Evolutionary conservation across 192 early-diverging fungal species (phyloP), one percentile per base, ranked within the genome.

Genomic region (Backusella morwellensis): DNA sequence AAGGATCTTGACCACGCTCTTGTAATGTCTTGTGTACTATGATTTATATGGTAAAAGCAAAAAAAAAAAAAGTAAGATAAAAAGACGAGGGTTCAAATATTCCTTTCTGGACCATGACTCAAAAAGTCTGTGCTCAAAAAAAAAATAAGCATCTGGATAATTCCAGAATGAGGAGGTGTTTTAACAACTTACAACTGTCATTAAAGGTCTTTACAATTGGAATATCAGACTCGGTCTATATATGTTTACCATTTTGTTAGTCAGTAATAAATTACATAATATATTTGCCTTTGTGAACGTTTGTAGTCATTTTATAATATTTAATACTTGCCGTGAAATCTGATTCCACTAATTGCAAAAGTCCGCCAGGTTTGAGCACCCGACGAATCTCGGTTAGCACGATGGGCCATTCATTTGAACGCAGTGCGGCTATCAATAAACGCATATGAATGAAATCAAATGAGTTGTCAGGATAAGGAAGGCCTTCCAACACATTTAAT

Each of bases 371-470:
- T 77, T 82, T 82, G 9, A 79, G 41, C 4, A 79, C 72, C 34
- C 81, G 74, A 68, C 36, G 40, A 47, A 76, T 73, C 35, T 82
- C 81, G 8, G 72, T 44, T 2, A 82, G 41, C 14, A 82, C 21
- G 8, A 17, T 11, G 19, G 72, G 11, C 80, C 80, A 81, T 81
- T 78, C 77, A 34, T 17, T 40, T 35, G 26, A 29, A 4, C 67
- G 75, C 2, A 79, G 75, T 1, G 77, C 80, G 23, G 71, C 69
- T 19, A 79, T 70, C 72, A 84, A 68, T 26, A 81, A 59, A 32
- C 83, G 78, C 78, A 84, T 82, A 15, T 81, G 75, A 29, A 84
- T 32, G 74, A 84, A 84, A 59, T 84, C 83, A 80, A 84, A 84
- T 14, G 68, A 34, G 42, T 77, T 72, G 35, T 70, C 66, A 35